phyloP scores from a whole-genome alignment of 495 filamentous ascomycete genomes.

The Trichocladium uniseriatum region DNA sequence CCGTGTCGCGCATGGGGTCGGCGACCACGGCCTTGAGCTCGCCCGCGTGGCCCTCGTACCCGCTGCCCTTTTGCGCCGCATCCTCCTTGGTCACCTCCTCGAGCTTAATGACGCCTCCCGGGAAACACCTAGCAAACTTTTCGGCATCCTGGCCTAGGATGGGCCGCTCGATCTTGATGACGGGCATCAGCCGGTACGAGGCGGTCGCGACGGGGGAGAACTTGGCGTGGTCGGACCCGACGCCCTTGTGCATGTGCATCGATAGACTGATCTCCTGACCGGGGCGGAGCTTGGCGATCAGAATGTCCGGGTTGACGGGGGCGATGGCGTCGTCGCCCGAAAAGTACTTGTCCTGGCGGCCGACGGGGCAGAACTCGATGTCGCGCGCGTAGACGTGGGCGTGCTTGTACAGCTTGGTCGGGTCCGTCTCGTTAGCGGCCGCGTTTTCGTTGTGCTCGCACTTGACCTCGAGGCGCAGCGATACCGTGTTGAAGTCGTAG shows the following conservation, averaged over 20 bases:
- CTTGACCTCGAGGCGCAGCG: constrained; percentile 58
- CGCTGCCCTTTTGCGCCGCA: constrained; percentile 48
- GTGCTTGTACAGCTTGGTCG: constrained; percentile 71
- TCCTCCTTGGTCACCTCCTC: constrained; percentile 63
- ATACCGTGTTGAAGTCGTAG: constrained; percentile 72
- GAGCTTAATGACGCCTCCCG: constrained; percentile 74
- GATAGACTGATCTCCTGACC: constrained; percentile 76
- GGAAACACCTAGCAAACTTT: constrained; percentile 88
- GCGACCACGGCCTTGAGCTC: constrained; percentile 79
- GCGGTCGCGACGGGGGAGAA: constrained; percentile 96
- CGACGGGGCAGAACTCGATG: constrained; percentile 63
- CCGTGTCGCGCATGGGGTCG: constrained; percentile 81
- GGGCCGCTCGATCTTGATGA: constrained; percentile 70
- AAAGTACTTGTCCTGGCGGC: constrained; percentile 64
- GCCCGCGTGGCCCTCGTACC: constrained; percentile 60
- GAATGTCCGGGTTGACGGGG: constrained; percentile 82
- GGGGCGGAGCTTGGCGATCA: constrained; percentile 89
- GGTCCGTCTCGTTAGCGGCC: constrained; percentile 61
- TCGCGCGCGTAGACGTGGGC: constrained; percentile 81
- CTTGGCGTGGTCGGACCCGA: constrained; percentile 92
- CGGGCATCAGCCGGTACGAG: constrained; percentile 79
- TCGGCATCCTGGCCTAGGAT: constrained; percentile 78
- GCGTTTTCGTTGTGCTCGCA: constrained; percentile 72
- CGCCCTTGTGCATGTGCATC: constrained; percentile 86
- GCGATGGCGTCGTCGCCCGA: constrained; percentile 51